Conservation (phyloP, 129 eudicot genomes). For the Flaveria robusta region DNA sequence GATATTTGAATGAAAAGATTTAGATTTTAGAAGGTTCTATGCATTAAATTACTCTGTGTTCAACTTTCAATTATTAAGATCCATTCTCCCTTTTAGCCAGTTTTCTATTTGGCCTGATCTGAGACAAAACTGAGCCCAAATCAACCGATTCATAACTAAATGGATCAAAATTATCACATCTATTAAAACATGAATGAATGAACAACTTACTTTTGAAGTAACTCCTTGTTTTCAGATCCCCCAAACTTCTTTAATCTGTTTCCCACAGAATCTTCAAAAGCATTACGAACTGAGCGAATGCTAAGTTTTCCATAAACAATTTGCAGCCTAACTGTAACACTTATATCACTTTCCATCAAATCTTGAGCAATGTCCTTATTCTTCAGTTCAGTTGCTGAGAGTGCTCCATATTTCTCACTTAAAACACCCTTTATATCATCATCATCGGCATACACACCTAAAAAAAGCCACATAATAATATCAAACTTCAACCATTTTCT, state of each 20-base stretch:
- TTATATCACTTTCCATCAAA: conserved; percentile 71
- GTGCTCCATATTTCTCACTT: conserved; percentile 65
- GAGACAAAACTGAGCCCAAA: background rate
- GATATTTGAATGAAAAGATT: background rate
- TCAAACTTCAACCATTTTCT: background rate
- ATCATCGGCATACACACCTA: conserved; percentile 92
- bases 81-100: background rate
- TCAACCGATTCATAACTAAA: background rate
- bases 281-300: conserved; percentile 86
- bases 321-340: conserved; percentile 86
- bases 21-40: background rate
- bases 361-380: conserved; percentile 56
- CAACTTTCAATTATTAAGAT: background rate
- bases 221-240: conserved; percentile 77
- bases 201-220: conserved; percentile 68
- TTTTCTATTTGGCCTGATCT: background rate
- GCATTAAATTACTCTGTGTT: background rate
- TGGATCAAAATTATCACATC: background rate
- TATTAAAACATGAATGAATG: background rate
- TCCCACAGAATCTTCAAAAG: conserved; percentile 92
- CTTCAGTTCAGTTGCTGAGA: conserved; percentile 58
- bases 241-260: conserved; percentile 78
- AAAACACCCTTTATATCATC: conserved; percentile 55
- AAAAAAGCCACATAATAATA: background rate
- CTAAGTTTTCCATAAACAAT: conserved; percentile 90